Percentiles rank a stretch among this genome's conserved stretches.
Conservation (phyloP, 2,329 filamentous ascomycete species). For the Colletotrichum chrysophilum region DNA sequence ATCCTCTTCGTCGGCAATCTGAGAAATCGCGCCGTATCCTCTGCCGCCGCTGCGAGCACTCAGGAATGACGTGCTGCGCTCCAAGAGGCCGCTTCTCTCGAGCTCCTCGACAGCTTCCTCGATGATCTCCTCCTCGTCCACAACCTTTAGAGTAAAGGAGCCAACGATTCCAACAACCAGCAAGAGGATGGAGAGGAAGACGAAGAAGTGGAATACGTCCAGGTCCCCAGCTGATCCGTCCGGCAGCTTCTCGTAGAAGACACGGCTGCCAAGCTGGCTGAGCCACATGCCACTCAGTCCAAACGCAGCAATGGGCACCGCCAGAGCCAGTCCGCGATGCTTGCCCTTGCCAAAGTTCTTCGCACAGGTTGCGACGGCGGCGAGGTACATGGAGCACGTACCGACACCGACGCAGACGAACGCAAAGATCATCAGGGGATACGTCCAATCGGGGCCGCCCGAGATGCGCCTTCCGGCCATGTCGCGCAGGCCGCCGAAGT, state of each 20-base stretch:
- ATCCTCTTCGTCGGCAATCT: constrained; percentile 47
- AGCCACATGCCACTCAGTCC: constrained; percentile 96
- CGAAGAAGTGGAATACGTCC: constrained; percentile 84
- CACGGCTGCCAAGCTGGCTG: constrained; percentile 81
- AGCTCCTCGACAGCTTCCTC: constrained; percentile 89
- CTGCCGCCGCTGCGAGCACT: constrained; percentile 40
- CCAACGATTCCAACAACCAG: constrained; percentile 75
- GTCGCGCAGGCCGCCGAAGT: constrained; percentile 18
- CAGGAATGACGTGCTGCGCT: constrained; percentile 74
- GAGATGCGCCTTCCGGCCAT: constrained; percentile 27
- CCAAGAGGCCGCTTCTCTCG: constrained; percentile 84
- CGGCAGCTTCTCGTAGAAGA: constrained; percentile 73
- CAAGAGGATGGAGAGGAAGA: constrained; percentile 81
- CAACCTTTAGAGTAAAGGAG: constrained; percentile 74
- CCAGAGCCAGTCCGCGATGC: constrained; percentile 87
- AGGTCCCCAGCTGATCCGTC: constrained; percentile 69
- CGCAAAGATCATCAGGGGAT: constrained; percentile 82
- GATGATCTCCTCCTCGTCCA: constrained; percentile 87
- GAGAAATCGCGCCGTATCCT: constrained; percentile 67
- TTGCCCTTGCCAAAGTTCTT: constrained; percentile 96
- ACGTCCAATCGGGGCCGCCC: constrained; percentile 65
- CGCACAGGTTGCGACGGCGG: constrained; percentile 90
- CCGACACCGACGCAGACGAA: constrained; percentile 85
- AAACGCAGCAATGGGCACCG: constrained; percentile 89
- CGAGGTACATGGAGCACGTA: constrained; percentile 88